These are phyloP conservation scores for Trypanosoma caninum DNA, from an alignment of 208 protist genomes.

Conservation along the genomic window DNA sequence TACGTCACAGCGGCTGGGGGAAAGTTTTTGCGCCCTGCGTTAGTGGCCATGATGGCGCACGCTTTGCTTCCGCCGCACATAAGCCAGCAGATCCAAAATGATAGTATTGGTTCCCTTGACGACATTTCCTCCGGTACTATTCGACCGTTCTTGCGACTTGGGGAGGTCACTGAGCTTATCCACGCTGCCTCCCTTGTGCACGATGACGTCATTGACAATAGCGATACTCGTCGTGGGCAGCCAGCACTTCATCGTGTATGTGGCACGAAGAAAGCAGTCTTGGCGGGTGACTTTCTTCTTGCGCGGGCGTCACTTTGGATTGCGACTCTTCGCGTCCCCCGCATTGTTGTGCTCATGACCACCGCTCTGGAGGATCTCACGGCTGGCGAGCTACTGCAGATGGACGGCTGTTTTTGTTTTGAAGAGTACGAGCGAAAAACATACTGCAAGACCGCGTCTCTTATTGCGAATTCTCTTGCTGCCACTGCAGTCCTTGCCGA, in stretches of 20 bases:
- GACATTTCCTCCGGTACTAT: slow-evolving; percentile 58
- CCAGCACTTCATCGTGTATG: slow-evolving; percentile 77
- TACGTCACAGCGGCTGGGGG: slow-evolving; percentile 60
- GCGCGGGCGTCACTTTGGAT: slow-evolving; percentile 88
- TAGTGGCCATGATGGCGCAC: slow-evolving; percentile 78
- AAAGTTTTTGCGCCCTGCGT: slow-evolving; percentile 78
- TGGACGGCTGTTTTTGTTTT: slow-evolving; percentile 84
- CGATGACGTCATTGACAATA: slow-evolving; percentile 95
- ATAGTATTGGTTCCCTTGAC: slow-evolving; percentile 48
- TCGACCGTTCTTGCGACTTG: slow-evolving; percentile 75
- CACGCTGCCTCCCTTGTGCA: slow-evolving; percentile 96
- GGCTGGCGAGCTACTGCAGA: slow-evolving; percentile 94
- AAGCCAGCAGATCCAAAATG: slow-evolving; percentile 33
- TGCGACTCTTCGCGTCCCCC: slow-evolving; percentile 74
- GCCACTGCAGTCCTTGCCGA: slow-evolving; percentile 84
- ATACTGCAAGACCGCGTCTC: slow-evolving; percentile 93
- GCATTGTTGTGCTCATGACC: slow-evolving; percentile 91
- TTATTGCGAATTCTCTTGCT: slow-evolving; percentile 92
- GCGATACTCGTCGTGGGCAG: slow-evolving; percentile 87
- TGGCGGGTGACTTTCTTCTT: slow-evolving; percentile 94
- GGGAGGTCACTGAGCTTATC: slow-evolving; percentile 95
- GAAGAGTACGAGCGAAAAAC: slow-evolving; percentile 87
- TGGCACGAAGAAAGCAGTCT: slow-evolving; percentile 85
- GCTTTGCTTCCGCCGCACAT: slow-evolving; percentile 53
- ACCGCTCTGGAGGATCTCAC: slow-evolving; percentile 91